These are phyloP conservation scores for Hortaea sp. DNA, from an alignment of 2,329 filamentous ascomycete genomes.

Conservation along the genomic window DNA sequence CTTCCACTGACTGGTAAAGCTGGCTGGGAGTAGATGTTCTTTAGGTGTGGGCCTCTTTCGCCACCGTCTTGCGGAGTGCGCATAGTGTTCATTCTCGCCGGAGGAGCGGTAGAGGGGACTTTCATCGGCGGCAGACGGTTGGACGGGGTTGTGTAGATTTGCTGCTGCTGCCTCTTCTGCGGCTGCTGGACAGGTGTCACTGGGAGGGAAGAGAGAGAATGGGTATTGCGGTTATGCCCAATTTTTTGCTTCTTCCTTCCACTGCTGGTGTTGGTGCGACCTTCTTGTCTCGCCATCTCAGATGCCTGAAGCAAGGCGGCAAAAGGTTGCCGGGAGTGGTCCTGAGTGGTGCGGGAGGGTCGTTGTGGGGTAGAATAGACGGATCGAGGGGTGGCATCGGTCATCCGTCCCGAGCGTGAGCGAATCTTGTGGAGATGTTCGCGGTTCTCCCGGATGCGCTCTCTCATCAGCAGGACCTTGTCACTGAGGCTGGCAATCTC, in stretches of 20 bases:
- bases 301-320: slow-evolving; percentile 65
- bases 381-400: slow-evolving; percentile 43
- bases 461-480: slow-evolving; percentile 66
- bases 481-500: slow-evolving; percentile 61
- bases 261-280: slow-evolving; percentile 36
- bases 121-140: slow-evolving; percentile 13
- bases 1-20: too few relatives aligned
- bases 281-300: slow-evolving; percentile 69
- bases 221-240: slow-evolving; percentile 64
- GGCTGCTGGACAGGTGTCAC: slow-evolving; percentile 54
- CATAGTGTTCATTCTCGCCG: slow-evolving; percentile 31
- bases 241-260: slow-evolving; percentile 31
- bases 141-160: slow-evolving; percentile 26
- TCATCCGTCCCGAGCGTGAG: slow-evolving; percentile 27
- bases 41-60: slow-evolving; percentile 12
- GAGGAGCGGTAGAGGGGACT: slow-evolving; percentile 43
- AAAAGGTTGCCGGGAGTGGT: slow-evolving; percentile 42
- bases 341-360: slow-evolving; percentile 37
- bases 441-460: slow-evolving; percentile 78
- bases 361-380: slow-evolving; percentile 27
- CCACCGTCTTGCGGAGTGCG: slow-evolving; percentile 24
- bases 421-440: slow-evolving; percentile 78
- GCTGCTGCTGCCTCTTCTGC: slow-evolving; percentile 50
- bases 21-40: slow-evolving; percentile 7
- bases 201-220: slow-evolving; percentile 77